These are phyloP conservation scores for Podospora didyma DNA, from an alignment of 495 filamentous ascomycete species.

Conservation along the genomic window DNA sequence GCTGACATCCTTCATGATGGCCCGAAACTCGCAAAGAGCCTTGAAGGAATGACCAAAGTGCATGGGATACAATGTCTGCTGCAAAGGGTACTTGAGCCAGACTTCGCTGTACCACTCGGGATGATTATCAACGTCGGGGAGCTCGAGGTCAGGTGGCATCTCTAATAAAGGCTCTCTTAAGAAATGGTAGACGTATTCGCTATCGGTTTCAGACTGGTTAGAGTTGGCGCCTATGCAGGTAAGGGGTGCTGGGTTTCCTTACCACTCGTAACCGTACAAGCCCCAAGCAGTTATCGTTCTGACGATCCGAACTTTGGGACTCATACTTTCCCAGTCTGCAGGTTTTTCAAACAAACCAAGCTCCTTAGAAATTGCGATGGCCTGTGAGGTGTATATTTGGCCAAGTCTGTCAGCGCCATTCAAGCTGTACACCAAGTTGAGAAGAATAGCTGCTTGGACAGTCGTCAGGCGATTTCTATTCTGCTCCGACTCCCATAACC, in stretches of 20 bases:
- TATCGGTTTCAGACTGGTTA: background rate
- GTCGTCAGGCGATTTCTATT: slow-evolving; percentile 17
- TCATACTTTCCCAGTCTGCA: background rate
- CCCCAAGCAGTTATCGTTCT: slow-evolving; percentile 29
- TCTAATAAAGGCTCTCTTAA: slow-evolving; percentile 14
- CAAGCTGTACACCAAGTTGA: slow-evolving; percentile 22
- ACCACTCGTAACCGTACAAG: slow-evolving; percentile 24
- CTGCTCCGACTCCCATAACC: slow-evolving; percentile 30
- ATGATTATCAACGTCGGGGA: slow-evolving; percentile 22
- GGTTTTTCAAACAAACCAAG: slow-evolving; percentile 13
- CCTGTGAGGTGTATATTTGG: slow-evolving; percentile 15
- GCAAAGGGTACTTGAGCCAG: slow-evolving; percentile 27
- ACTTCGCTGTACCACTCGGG: slow-evolving; percentile 27
- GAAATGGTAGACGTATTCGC: slow-evolving; percentile 22
- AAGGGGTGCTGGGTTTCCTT: background rate
- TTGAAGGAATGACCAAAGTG: slow-evolving; percentile 18
- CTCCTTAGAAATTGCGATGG: slow-evolving; percentile 15
- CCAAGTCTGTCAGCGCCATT: slow-evolving; percentile 27
- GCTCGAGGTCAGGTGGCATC: slow-evolving; percentile 15
- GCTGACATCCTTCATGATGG: slow-evolving; percentile 18
- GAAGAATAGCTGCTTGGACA: slow-evolving; percentile 19
- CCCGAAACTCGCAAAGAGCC: slow-evolving; percentile 20
- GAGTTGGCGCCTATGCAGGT: background rate
- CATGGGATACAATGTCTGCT: slow-evolving; percentile 11
- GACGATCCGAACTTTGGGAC: slow-evolving; percentile 11